A percentile compares a stretch with the other conserved stretches of the same genome.
Evolutionary conservation across 345 rosid genomes (phyloP).

Genomic region (Brassica incana): DNA sequence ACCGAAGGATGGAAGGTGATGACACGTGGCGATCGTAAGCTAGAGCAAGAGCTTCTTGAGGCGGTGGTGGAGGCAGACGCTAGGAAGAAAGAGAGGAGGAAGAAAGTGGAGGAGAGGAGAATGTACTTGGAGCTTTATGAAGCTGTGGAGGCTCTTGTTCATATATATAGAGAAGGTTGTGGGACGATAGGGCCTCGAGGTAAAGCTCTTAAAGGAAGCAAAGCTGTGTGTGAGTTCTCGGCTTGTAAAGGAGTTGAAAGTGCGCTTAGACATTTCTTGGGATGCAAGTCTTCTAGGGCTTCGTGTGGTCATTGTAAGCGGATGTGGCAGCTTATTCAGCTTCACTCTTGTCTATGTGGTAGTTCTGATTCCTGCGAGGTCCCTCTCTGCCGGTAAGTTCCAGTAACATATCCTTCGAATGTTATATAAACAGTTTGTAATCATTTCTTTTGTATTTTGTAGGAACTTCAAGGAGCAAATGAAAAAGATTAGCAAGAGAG

Average conservation of each 20-base stretch:
- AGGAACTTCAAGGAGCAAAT: constrained; percentile 73
- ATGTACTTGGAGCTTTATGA: constrained; percentile 68
- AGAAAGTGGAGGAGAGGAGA: constrained; percentile 62
- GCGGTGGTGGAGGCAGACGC: constrained; percentile 66
- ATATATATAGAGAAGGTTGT: constrained; percentile 86
- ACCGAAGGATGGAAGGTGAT: constrained; percentile 92
- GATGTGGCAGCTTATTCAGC: constrained; percentile 92
- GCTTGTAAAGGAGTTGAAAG: constrained; percentile 85
- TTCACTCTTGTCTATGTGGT: constrained; percentile 77
- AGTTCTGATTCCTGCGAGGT: constrained; percentile 77
- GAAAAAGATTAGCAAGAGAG: constrained; percentile 67
- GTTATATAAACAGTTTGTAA: background rate
- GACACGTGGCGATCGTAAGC: constrained; percentile 61
- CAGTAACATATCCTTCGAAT: too few species aligned
- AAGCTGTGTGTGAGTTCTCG: constrained; percentile 53
- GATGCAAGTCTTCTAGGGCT: constrained; percentile 67
- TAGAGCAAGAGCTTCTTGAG: constrained; percentile 81
- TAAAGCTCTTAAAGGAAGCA: constrained; percentile 62
- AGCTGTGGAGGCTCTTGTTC: constrained; percentile 90
- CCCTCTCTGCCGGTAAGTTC: constrained; percentile 76
- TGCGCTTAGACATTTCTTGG: constrained; percentile 73
- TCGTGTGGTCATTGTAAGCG: constrained; percentile 78
- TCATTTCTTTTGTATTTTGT: background rate
- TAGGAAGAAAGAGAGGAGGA: constrained; percentile 56
- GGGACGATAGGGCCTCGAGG: constrained; percentile 78